Conservation (phyloP, 805 yeast species). For the Nadsonia fulvescens region DNA sequence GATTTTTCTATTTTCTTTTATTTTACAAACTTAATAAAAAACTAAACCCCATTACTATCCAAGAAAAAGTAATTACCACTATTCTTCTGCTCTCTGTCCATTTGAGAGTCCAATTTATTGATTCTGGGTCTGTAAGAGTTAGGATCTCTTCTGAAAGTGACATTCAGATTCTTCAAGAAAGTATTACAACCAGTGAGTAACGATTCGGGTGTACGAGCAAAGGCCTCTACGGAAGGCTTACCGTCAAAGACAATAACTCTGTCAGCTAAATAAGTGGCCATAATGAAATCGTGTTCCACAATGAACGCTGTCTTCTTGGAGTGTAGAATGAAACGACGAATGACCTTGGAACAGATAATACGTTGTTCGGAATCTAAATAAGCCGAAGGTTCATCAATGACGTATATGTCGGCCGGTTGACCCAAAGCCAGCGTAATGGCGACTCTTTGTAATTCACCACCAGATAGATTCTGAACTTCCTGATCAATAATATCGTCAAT, state of each 20-base stretch:
- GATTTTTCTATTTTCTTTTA: too few species aligned
- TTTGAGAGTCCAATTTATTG: slow-evolving; percentile 91
- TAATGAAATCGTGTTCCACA: slow-evolving; percentile 99
- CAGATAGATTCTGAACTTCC: slow-evolving; percentile 92
- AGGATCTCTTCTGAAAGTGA: slow-evolving; percentile 98
- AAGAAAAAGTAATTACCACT: slow-evolving; percentile 91
- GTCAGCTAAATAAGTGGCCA: slow-evolving; percentile 99
- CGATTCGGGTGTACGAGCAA: slow-evolving; percentile 80
- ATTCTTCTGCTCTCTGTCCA: slow-evolving; percentile 94
- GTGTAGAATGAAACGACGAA: slow-evolving; percentile 89
- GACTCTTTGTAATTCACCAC: slow-evolving; percentile 99
- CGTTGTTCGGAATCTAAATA: slow-evolving; percentile 99
- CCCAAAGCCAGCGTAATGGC: slow-evolving; percentile 94
- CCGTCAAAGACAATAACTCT: slow-evolving; percentile 98
- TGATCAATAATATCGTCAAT: slow-evolving; percentile 92
- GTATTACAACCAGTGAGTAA: slow-evolving; percentile 92
- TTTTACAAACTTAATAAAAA: too few species aligned
- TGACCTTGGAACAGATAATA: slow-evolving; percentile 95
- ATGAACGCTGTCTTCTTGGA: slow-evolving; percentile 97
- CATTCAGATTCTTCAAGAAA: slow-evolving; percentile 91
- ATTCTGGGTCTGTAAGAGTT: slow-evolving; percentile 96
- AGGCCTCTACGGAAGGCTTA: slow-evolving; percentile 67
- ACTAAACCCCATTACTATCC: slow-evolving; percentile 33
- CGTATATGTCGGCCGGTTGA: slow-evolving; percentile 84
- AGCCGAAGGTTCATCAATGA: slow-evolving; percentile 98